phyloP scores from a whole-genome alignment of 2,329 filamentous ascomycete genomes.

The Pyrenophora seminiperda region DNA sequence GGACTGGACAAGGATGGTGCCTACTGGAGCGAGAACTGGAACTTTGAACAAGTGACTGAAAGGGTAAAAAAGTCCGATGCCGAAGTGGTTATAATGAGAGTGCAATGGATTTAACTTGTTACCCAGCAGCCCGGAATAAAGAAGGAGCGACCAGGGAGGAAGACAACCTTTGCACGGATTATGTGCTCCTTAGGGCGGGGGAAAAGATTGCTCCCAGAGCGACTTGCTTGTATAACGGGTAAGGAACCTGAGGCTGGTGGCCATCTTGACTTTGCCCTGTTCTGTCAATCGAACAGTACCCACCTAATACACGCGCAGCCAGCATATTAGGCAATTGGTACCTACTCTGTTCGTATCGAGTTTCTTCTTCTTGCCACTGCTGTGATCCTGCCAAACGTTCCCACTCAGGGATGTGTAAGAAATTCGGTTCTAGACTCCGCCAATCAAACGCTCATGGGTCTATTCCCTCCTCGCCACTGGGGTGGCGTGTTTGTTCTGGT shows the following conservation, averaged over 20 bases:
- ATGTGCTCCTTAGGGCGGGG: too few species aligned
- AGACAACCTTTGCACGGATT: background rate
- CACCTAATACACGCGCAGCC: background rate
- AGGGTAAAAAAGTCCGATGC: background rate
- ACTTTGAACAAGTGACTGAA: background rate
- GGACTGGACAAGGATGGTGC: background rate
- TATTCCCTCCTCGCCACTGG: background rate
- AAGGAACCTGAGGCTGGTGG: background rate
- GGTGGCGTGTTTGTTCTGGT: background rate
- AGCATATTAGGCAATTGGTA: background rate
- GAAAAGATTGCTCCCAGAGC: too few species aligned
- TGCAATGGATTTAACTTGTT: background rate
- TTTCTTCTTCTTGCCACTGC: conserved; percentile 3
- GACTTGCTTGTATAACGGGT: background rate
- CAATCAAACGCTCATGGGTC: background rate
- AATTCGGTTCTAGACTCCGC: background rate
- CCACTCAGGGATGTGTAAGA: background rate
- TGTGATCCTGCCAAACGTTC: background rate
- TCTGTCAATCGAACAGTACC: conserved; percentile 1
- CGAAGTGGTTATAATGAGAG: background rate
- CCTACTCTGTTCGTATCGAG: conserved; percentile 4
- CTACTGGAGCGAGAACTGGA: background rate
- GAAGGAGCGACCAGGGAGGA: background rate
- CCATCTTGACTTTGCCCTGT: background rate
- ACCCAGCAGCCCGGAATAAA: background rate